phyloP scores from a whole-genome alignment of 129 eudicot genomes.

The Scalesia atractyloides region DNA sequence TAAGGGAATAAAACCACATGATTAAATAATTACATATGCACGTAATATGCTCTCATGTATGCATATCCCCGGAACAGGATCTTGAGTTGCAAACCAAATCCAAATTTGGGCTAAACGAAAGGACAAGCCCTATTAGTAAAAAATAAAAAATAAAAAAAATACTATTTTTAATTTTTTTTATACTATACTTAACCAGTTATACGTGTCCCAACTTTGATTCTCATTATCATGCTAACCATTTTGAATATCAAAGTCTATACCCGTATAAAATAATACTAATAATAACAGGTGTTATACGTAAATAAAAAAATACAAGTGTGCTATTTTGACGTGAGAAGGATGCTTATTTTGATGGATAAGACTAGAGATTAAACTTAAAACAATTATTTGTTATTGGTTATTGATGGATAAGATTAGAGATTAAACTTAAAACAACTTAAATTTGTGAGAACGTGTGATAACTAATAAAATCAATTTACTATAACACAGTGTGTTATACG shows the following conservation, averaged over 20 bases:
- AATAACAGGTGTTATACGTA: background rate
- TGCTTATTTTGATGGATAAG: too few species aligned
- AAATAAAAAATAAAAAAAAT: background rate
- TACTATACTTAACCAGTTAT: background rate
- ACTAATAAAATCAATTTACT: too few species aligned
- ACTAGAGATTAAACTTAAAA: too few species aligned
- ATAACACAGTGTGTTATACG: too few species aligned
- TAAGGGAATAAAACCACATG: background rate
- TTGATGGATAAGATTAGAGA: too few species aligned
- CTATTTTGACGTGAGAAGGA: too few species aligned
- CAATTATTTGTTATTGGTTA: too few species aligned
- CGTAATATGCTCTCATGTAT: background rate
- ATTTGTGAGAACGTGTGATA: too few species aligned
- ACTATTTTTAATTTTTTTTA: background rate
- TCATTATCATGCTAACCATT: background rate
- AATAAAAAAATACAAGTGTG: background rate
- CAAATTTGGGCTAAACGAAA: too few species aligned
- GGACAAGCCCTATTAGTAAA: background rate
- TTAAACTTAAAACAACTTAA: too few species aligned
- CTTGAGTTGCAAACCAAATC: background rate
- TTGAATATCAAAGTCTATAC: background rate
- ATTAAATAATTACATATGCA: background rate
- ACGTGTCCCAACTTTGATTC: constrained; percentile 12
- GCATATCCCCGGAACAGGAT: constrained; percentile 1
- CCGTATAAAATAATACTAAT: background rate